Percentiles rank a stretch among this genome's conserved stretches.
phyloP scores from a whole-genome alignment of 129 eudicot genomes.

The Flaveria ramosissima region DNA sequence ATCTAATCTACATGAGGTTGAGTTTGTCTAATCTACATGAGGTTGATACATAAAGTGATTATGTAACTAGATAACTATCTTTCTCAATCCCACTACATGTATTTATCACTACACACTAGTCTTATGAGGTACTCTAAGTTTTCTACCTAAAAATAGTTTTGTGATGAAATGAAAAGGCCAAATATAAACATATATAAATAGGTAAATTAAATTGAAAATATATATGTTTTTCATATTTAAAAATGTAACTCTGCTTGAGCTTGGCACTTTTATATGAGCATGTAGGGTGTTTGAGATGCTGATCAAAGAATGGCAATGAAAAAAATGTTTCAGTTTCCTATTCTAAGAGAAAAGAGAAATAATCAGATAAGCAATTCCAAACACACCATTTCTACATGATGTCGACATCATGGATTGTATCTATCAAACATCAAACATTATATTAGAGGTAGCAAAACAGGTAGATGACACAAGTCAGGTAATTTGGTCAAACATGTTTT shows the following conservation, averaged over 20 bases:
- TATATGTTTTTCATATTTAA: too few relatives aligned
- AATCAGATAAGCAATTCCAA: not conserved
- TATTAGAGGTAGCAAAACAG: not conserved
- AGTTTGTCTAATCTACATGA: too few relatives aligned
- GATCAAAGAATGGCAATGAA: too few relatives aligned
- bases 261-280: too few relatives aligned
- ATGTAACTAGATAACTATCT: not conserved
- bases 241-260: too few relatives aligned
- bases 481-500: not conserved
- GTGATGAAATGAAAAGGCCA: not conserved
- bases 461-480: not conserved
- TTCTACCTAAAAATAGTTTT: not conserved
- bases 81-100: not conserved
- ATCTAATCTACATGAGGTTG: too few relatives aligned
- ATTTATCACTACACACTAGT: not conserved
- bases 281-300: not conserved
- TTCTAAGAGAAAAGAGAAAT: too few relatives aligned
- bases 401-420: not conserved
- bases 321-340: too few relatives aligned
- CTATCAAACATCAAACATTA: not conserved
- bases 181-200: not conserved
- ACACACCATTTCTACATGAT: too few relatives aligned
- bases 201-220: not conserved
- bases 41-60: too few relatives aligned
- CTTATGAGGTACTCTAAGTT: not conserved